Percentiles rank a stretch among this genome's conserved stretches.
Evolutionary conservation across 441 rosid species (phyloP).

Genomic region (Populus hybrid): DNA sequence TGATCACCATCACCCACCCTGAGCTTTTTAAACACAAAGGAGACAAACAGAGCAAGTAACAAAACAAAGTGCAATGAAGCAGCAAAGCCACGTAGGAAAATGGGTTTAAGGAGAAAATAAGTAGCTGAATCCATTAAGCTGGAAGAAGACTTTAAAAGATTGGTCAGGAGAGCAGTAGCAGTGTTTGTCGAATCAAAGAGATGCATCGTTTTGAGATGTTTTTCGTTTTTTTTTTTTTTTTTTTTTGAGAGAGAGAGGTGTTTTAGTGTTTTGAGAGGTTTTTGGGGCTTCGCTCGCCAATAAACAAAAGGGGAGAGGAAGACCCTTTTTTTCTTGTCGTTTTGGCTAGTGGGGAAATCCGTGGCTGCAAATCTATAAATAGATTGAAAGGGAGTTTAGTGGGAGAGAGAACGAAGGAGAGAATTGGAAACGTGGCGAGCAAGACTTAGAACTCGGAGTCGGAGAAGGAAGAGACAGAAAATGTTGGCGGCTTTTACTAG

Average conservation of each 20-base stretch:
- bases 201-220: constrained; percentile 17
- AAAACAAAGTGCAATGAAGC: constrained; percentile 49
- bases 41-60: constrained; percentile 40
- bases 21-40: constrained; percentile 38
- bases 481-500: not conserved
- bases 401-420: not conserved
- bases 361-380: not conserved
- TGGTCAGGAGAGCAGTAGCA: not conserved
- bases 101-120: constrained; percentile 40
- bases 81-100: constrained; percentile 45
- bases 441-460: constrained; percentile 20
- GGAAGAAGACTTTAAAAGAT: constrained; percentile 25
- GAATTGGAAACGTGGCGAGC: constrained; percentile 23
- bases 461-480: not conserved
- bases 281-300: not conserved
- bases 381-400: no score
- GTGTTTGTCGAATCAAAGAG: constrained; percentile 1
- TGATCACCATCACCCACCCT: constrained; percentile 20
- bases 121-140: constrained; percentile 26
- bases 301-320: no score
- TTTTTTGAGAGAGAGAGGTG: no score
- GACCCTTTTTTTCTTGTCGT: no score
- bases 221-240: not conserved
- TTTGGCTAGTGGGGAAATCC: not conserved
- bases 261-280: constrained; percentile 1